These are phyloP conservation scores for Eragrostis nindensis DNA, from an alignment of 176 grass and related monocot genomes.

Conservation along the genomic window DNA sequence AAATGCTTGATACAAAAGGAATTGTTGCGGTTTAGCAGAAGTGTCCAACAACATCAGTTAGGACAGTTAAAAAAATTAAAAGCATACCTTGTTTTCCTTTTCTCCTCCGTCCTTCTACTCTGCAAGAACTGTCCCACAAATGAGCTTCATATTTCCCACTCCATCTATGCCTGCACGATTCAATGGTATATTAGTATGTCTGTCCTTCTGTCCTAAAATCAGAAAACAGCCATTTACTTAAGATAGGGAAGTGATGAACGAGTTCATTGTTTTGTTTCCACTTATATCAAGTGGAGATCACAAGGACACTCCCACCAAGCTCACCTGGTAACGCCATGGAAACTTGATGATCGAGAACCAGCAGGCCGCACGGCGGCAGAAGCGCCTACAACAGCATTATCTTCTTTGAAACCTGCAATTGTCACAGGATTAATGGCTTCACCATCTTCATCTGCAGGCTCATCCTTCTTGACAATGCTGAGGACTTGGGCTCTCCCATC, in stretches of 20 bases:
- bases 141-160: slow-evolving; percentile 98
- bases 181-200: slow-evolving; percentile 29
- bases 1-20: not conserved
- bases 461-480: slow-evolving; percentile 57
- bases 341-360: slow-evolving; percentile 64
- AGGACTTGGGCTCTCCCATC: slow-evolving; percentile 29
- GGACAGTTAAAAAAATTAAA: slow-evolving; percentile 6
- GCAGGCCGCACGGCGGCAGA: slow-evolving; percentile 39
- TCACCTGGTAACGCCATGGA: slow-evolving; percentile 88
- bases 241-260: not conserved
- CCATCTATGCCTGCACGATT: slow-evolving; percentile 85
- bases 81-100: slow-evolving; percentile 91
- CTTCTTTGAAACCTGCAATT: slow-evolving; percentile 6
- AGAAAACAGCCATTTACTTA: slow-evolving; percentile 25
- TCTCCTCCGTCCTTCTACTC: slow-evolving; percentile 83
- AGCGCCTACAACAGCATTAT: slow-evolving; percentile 32
- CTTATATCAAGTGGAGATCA: slow-evolving; percentile 17
- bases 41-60: not conserved
- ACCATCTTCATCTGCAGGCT: slow-evolving; percentile 32
- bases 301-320: slow-evolving; percentile 7
- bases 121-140: slow-evolving; percentile 92
- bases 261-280: not conserved
- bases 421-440: slow-evolving; percentile 34
- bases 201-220: not conserved
- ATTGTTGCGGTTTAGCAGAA: not conserved